Base-by-base conservation (phyloP, 2,329 filamentous ascomycete genomes). In the Saccharata proteae region DNA sequence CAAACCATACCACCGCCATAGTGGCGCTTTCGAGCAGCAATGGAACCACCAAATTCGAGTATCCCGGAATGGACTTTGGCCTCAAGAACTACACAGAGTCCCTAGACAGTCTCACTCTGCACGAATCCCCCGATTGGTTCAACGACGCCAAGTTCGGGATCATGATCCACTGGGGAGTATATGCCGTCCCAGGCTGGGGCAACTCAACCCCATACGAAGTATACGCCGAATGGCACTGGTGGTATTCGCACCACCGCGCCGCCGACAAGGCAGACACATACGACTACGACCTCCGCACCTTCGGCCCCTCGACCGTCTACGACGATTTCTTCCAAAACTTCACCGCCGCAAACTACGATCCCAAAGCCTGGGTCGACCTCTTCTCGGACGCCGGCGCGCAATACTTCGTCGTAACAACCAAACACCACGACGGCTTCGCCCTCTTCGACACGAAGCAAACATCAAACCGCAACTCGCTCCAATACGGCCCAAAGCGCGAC, bases 101-200 rank as follows among this genome's bases (percentile, higher is more conserved):
- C 23, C 36, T 3, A 55, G 54, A 34, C 43, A 56, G 26, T 37
- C 51, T 9, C 53, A 47, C 3, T 57, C 49, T 29, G 52, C 58
- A 62, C 30, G 60, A 63, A 43, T 58, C 59, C 10, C 67, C 68
- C 0, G 52, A 58, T 4, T 74, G 70, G 69, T 74, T 62, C 39
- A 57, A 67, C 32, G 55, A 62, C 24, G 64, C 57, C 14, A 74
- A 75, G 35, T 74, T 58, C 38, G 70, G 71, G 1, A 74, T 74
- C 21, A 74, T 75, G 42, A 67, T 74, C 23, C 70, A 74, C 37
- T 74, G 70, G 67, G 69, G 70, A 1, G 52, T 62, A 0, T 74
- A 71, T 39, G 49, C 65, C 0, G 68, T 73, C 1, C 64, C 69
- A 0, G 68, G 62, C 3, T 74, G 69, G 67, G 70, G 69, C 2